Evolutionary conservation across 2,329 filamentous ascomycete genomes (phyloP), one percentile per base, ranked within the genome.

Genomic region (Cordyceps pruinosa): DNA sequence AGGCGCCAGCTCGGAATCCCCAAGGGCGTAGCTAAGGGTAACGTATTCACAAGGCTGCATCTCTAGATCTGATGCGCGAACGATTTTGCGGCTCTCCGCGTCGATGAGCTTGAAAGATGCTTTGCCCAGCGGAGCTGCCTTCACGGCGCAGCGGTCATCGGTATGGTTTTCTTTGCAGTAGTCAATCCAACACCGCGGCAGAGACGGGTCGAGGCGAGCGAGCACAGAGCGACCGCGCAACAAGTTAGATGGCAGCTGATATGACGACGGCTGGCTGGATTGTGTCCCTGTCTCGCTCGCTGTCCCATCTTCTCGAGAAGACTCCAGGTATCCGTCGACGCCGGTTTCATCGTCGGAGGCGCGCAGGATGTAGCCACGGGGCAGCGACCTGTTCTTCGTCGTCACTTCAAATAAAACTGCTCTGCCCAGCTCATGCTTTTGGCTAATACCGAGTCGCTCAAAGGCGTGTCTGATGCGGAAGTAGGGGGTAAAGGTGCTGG

Each of bases 401-500:
- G 67, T 69, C 19, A 73, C 71, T 61, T 73, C 70, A 42, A 71
- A 67, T 34, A 73, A 52, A 12, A 73, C 68, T 8, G 67, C 66
- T 26, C 65, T 64, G 37, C 69, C 70, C 6, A 73, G 66, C 49
- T 67, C 66, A 57, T 73, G 70, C 62, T 69, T 71, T 63, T 73
- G 70, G 25, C 65, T 61, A 9, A 72, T 65, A 39, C 70, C 70
- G 15, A 73, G 63, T 15, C 69, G 66, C 64, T 73, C 71, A 58
- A 73, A 73, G 3, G 70, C 71, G 47, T 68, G 65, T 23, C 71
- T 66, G 44, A 73, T 72, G 56, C 71, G 70, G 56, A 73, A 57
- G 56, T 73, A 73, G 1, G 71, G 71, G 9, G 70, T 70, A 47
- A 71, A 73, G 50, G 69, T 73, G 60, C 66, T 66, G 8, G 64